phyloP scores from a whole-genome alignment of 768 basidiomycete species.

The Terana coerulea region DNA sequence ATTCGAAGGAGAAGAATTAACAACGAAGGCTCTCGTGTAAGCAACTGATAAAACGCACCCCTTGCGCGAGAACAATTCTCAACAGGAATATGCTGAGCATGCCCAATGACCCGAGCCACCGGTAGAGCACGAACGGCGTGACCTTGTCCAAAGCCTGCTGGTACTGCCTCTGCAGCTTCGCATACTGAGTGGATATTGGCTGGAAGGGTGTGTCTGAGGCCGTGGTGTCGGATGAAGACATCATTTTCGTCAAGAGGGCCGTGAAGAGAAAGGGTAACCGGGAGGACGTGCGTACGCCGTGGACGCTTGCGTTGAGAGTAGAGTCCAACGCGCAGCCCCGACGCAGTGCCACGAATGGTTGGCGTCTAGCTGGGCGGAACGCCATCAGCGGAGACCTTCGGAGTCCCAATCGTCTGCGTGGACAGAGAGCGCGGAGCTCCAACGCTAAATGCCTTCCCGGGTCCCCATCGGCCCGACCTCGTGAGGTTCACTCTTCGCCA shows the following conservation, averaged over 20 bases:
- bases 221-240: slow-evolving; percentile 23
- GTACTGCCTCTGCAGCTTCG: slow-evolving; percentile 69
- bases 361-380: slow-evolving; percentile 8
- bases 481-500: no score
- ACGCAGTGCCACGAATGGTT: slow-evolving; percentile 7
- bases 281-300: background rate
- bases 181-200: slow-evolving; percentile 31
- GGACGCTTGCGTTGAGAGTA: background rate
- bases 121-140: slow-evolving; percentile 85
- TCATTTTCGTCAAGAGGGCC: slow-evolving; percentile 16
- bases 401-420: no score
- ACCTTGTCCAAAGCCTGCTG: slow-evolving; percentile 88
- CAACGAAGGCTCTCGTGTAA: background rate
- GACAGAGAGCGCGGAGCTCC: no score
- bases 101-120: slow-evolving; percentile 79
- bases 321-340: slow-evolving; percentile 1
- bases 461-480: no score
- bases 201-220: slow-evolving; percentile 23
- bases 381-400: slow-evolving; percentile 6
- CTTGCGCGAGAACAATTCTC: slow-evolving; percentile 84
- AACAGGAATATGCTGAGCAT: slow-evolving; percentile 75
- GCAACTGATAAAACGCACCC: slow-evolving; percentile 50
- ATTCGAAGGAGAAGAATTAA: background rate
- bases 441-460: no score
- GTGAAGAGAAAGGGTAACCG: background rate